Percentiles rank a stretch among this genome's conserved stretches.
Conservation (phyloP, 2,329 filamentous ascomycete species). For the Aspergillus neoniger region DNA sequence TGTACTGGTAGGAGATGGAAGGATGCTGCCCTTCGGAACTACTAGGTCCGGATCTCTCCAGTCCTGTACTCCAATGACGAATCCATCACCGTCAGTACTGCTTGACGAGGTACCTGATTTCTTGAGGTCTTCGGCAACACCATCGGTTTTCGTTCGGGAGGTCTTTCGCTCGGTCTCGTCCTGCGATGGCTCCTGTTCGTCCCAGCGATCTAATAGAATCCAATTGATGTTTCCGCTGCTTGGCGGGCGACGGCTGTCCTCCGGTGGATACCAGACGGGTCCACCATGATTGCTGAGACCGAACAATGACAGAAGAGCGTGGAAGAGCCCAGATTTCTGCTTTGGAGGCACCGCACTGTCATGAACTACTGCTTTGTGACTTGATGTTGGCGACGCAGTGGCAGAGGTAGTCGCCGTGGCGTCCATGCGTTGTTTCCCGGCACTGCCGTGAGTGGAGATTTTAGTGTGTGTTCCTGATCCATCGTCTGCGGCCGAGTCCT, state of each 20-base stretch:
- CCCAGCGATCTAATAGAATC: slow-evolving; percentile 69
- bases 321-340: slow-evolving; percentile 40
- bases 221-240: slow-evolving; percentile 74
- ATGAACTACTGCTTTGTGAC: slow-evolving; percentile 23
- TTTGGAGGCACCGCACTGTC: slow-evolving; percentile 21
- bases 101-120: slow-evolving; percentile 29
- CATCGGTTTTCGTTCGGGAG: slow-evolving; percentile 21
- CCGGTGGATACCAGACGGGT: slow-evolving; percentile 28
- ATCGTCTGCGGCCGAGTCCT: slow-evolving; percentile 63
- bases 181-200: slow-evolving; percentile 48
- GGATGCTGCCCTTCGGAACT: slow-evolving; percentile 40
- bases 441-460: slow-evolving; percentile 24
- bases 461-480: slow-evolving; percentile 52
- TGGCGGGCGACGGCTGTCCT: slow-evolving; percentile 65
- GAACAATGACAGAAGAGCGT: slow-evolving; percentile 47
- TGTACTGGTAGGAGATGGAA: slow-evolving; percentile 26
- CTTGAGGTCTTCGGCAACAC: slow-evolving; percentile 21
- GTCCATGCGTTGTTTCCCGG: slow-evolving; percentile 23
- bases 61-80: slow-evolving; percentile 82
- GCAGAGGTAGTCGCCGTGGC: slow-evolving; percentile 33
- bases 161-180: slow-evolving; percentile 1
- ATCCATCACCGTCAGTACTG: slow-evolving; percentile 58
- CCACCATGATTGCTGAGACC: slow-evolving; percentile 40
- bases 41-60: slow-evolving; percentile 80
- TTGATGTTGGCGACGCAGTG: slow-evolving; percentile 37